phyloP scores from a whole-genome alignment of 1,284 basidiomycete species.

The Moesziomyces sp. region DNA sequence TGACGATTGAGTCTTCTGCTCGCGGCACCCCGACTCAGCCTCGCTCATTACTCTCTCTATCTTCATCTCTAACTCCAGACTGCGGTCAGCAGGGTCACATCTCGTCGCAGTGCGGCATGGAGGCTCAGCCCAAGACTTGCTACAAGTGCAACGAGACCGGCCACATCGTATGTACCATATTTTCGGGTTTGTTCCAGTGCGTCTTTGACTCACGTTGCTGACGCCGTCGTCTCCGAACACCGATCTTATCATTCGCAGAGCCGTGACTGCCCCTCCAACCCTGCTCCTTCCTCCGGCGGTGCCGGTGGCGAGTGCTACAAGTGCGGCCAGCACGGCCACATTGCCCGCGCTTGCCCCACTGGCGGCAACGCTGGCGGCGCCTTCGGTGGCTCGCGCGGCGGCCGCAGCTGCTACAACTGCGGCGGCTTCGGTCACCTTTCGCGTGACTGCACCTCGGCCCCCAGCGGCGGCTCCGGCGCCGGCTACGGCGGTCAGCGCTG shows the following conservation, averaged over 20 bases:
- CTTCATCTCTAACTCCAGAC: constrained; percentile 35
- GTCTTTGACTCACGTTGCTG: not conserved
- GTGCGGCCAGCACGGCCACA: constrained; percentile 60
- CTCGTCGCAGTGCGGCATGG: constrained; percentile 60
- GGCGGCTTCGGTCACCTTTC: constrained; percentile 63
- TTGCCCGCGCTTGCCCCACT: constrained; percentile 61
- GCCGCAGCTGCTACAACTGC: constrained; percentile 64
- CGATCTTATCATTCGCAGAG: constrained; percentile 17
- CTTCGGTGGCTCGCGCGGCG: constrained; percentile 38
- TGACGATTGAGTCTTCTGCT: not conserved
- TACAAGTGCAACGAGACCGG: constrained; percentile 63
- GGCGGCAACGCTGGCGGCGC: constrained; percentile 30
- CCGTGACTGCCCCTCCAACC: constrained; percentile 61
- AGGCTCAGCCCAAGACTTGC: constrained; percentile 64
- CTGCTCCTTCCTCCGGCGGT: constrained; percentile 34
- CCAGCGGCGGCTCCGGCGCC: constrained; percentile 31
- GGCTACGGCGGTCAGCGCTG: constrained; percentile 49
- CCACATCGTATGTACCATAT: constrained; percentile 48
- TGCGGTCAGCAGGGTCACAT: constrained; percentile 64
- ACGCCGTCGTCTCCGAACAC: no score
- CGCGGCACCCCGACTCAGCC: not conserved
- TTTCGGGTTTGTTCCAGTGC: not conserved
- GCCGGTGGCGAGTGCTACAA: constrained; percentile 63
- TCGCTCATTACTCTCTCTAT: not conserved
- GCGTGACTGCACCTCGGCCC: constrained; percentile 62